Conservation (phyloP, 2,329 filamentous ascomycete genomes). For the Pseudocercospora fuligena region DNA sequence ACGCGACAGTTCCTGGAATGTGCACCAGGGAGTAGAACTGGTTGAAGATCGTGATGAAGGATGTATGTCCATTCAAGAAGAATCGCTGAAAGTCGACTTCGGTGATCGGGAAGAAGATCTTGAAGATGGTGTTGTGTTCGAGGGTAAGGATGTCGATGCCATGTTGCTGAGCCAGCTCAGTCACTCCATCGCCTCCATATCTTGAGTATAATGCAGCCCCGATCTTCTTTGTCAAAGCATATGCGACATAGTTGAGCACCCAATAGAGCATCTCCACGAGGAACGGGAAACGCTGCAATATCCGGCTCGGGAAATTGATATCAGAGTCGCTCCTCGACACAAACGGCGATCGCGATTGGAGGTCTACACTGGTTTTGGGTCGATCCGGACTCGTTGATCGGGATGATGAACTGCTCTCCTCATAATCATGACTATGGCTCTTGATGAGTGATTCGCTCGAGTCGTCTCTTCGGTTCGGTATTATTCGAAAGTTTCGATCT, state of each 20-base stretch:
- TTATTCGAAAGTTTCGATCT: constrained; percentile 43
- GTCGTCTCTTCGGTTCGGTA: constrained; percentile 25
- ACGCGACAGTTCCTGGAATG: constrained; percentile 65
- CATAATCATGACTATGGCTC: constrained; percentile 23
- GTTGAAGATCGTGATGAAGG: constrained; percentile 60
- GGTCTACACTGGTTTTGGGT: constrained; percentile 55
- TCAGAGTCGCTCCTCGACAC: constrained; percentile 55
- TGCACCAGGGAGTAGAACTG: constrained; percentile 65
- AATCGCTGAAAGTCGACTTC: constrained; percentile 61
- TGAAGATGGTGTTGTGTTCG: constrained; percentile 57
- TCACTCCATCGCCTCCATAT: constrained; percentile 54
- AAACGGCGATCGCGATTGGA: constrained; percentile 55
- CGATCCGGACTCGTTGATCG: constrained; percentile 41
- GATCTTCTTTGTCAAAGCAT: constrained; percentile 57
- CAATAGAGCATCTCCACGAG: constrained; percentile 77
- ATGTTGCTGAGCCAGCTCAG: constrained; percentile 61
- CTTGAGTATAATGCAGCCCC: constrained; percentile 34
- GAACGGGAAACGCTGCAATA: constrained; percentile 71
- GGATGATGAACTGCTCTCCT: constrained; percentile 26
- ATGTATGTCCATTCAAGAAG: constrained; percentile 61
- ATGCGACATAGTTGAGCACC: constrained; percentile 68
- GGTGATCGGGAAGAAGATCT: constrained; percentile 58
- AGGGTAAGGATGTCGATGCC: constrained; percentile 60
- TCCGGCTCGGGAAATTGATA: constrained; percentile 61
- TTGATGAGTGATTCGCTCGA: constrained; percentile 30